A percentile compares a stretch with the other conserved stretches of the same genome.
phyloP scores from a whole-genome alignment of 805 yeast genomes.

The Candida vaughaniae region DNA sequence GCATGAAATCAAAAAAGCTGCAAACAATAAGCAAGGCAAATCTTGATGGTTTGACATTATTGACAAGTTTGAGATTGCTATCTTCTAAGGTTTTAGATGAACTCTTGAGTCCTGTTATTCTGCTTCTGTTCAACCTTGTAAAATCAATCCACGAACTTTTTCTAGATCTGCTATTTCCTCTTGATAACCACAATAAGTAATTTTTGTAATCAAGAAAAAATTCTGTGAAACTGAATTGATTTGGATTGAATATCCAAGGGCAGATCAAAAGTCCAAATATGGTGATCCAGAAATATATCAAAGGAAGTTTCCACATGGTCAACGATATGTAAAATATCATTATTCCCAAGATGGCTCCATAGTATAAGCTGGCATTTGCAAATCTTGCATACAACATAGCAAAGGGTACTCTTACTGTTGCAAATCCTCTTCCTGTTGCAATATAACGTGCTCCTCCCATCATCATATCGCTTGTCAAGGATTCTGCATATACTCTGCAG shows the following conservation, averaged over 20 bases:
- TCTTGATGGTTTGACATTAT: constrained; percentile 51
- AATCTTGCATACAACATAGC: constrained; percentile 72
- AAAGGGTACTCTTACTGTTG: constrained; percentile 77
- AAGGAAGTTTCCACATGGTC: constrained; percentile 59
- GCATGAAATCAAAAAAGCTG: constrained; percentile 35
- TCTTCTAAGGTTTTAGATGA: constrained; percentile 32
- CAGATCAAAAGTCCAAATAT: constrained; percentile 63
- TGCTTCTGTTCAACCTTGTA: constrained; percentile 50
- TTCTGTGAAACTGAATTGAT: constrained; percentile 67
- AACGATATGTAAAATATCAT: constrained; percentile 57
- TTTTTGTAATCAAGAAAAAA: constrained; percentile 68
- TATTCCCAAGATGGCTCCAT: constrained; percentile 54
- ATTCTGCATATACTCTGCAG: constrained; percentile 73
- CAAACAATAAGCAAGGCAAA: constrained; percentile 42
- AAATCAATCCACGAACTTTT: constrained; percentile 46
- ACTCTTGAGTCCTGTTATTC: constrained; percentile 56
- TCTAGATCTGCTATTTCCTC: constrained; percentile 48
- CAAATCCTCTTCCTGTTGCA: constrained; percentile 85
- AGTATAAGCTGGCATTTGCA: constrained; percentile 64
- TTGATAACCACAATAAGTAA: constrained; percentile 50
- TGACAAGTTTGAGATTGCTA: constrained; percentile 31
- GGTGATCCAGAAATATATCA: constrained; percentile 73
- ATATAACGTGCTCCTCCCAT: constrained; percentile 88
- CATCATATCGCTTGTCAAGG: constrained; percentile 67
- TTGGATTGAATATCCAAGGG: constrained; percentile 76